Percentiles rank a stretch among this genome's conserved stretches.
These are phyloP conservation scores for Conringia planisiliqua DNA, from an alignment of 345 rosid genomes.

Conservation along the genomic window DNA sequence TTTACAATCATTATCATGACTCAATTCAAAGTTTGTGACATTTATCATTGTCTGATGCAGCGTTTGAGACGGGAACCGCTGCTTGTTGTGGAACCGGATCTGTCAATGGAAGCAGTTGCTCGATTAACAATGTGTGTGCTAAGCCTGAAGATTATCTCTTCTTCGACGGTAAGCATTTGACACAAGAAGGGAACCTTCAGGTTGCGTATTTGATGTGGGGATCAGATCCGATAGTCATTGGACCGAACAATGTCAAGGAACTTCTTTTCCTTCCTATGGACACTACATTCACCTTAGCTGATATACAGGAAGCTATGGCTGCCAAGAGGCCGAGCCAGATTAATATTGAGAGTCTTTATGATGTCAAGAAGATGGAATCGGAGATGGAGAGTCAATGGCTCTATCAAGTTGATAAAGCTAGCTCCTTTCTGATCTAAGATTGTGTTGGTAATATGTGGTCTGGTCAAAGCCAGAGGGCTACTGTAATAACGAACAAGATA, in stretches of 20 bases:
- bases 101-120: constrained; percentile 24
- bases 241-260: constrained; percentile 34
- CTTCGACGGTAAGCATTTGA: constrained; percentile 34
- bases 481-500: background rate
- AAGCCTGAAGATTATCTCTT: constrained; percentile 32
- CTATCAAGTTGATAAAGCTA: background rate
- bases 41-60: constrained; percentile 11
- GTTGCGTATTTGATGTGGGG: constrained; percentile 29
- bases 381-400: constrained; percentile 22
- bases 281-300: background rate
- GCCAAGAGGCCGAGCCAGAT: constrained; percentile 1
- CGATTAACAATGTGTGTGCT: constrained; percentile 6
- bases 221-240: constrained; percentile 22
- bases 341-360: constrained; percentile 20
- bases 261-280: constrained; percentile 28
- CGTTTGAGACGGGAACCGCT: constrained; percentile 16
- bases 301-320: constrained; percentile 13
- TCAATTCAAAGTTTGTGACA: background rate
- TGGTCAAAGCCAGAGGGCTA: background rate
- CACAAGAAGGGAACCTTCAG: constrained; percentile 30
- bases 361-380: constrained; percentile 19
- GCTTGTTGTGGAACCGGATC: constrained; percentile 42
- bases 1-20: background rate
- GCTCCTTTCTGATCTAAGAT: constrained; percentile 18
- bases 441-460: constrained; percentile 10